A percentile compares a stretch with the other conserved stretches of the same genome.
Evolutionary conservation across 2,329 filamentous ascomycete genomes (phyloP).

Genomic region (Alternaria infectoria): DNA sequence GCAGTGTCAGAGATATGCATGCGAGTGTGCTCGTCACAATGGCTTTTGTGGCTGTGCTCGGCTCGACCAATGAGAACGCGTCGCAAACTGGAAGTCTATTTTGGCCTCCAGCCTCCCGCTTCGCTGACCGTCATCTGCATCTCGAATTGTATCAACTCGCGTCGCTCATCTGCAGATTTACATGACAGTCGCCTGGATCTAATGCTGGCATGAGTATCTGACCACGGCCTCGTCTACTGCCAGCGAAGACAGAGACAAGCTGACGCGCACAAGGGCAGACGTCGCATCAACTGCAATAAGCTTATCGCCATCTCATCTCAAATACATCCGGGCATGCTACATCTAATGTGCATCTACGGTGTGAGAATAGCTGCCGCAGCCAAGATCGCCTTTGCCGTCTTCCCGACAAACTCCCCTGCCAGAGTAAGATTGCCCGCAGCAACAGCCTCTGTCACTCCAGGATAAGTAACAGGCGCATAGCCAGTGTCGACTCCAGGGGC

Average conservation of each 20-base stretch:
- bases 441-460: conserved; percentile 44
- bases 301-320: background rate
- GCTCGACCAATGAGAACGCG: background rate
- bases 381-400: conserved; percentile 36
- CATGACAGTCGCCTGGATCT: background rate
- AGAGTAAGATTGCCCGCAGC: conserved; percentile 27
- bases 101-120: background rate
- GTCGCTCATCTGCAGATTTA: background rate
- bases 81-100: background rate
- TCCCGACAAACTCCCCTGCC: conserved; percentile 37
- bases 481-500: conserved; percentile 53
- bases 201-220: background rate
- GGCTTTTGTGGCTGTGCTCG: background rate
- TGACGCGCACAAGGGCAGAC: background rate
- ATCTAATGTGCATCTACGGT: background rate
- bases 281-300: background rate
- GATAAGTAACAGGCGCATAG: conserved; percentile 44
- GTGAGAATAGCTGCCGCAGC: conserved; percentile 34
- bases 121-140: background rate
- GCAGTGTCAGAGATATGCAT: background rate
- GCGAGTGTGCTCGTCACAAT: background rate
- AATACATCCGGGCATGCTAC: background rate
- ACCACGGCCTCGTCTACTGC: background rate
- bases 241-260: background rate
- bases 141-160: background rate